Base-by-base conservation (phyloP, 805 yeast genomes). In the Kodamaea sagamina region DNA sequence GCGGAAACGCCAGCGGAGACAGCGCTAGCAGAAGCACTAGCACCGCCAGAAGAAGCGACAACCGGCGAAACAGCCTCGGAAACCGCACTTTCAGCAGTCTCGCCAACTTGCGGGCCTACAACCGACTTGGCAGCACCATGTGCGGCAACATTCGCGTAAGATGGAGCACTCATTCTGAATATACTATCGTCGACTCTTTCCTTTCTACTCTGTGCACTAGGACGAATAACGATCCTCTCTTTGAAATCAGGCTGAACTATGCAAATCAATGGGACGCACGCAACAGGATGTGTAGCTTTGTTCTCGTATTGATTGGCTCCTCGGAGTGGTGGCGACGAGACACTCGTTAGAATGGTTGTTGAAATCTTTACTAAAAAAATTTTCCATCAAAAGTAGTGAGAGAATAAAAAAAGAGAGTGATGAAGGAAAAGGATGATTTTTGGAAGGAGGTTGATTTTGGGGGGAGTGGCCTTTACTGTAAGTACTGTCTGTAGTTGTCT, bases 91-190 rank as follows among this genome's bases (percentile, higher is more conserved):
- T 15, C 41, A 37, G 45, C 34, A 4, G 31, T 4, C 5, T 5
- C 31, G 13, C 4, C 31, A 5, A 6, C 6, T 25, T 27, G 13
- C 25, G 38, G 38, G 36, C 15, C 42, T 12, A 27, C 38, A 43
- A 37, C 41, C 16, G 44, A 49, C n/a, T 26, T 19, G 24, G 43
- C 10, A 12, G 46, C 51, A 39, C 68, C 71, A 43, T 60, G 62
- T 47, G 74, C 74, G 48, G 72, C 74, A 41, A 64, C 62, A 47
- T 69, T 67, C 44, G 75, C 75, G 51, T 69, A 69, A 26, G 74
- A 68, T n/a, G 45, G 41, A 29, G 68, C 40, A 29, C 58, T 42
- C 63, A 54, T 57, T 19, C 12, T 46, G 40, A 36, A 34, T 19
- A 19, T 32, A 12, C 6, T 10, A 17, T n/a, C n/a, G n/a, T n/a